Base-by-base conservation (phyloP, 1,284 basidiomycete genomes). In the Naganishia cerealis region DNA sequence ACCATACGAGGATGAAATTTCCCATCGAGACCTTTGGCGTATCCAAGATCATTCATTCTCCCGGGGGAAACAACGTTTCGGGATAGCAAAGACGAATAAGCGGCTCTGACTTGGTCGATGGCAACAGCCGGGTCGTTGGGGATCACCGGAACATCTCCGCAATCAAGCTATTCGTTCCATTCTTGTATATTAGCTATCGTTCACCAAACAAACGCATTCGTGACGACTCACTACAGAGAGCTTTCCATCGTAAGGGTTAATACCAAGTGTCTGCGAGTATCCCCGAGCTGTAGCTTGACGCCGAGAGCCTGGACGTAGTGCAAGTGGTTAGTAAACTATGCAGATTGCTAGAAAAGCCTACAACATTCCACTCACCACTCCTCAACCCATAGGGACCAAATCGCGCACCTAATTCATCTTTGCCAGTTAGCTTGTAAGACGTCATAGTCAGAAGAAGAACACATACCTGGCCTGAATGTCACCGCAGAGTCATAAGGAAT, bases 81-180 rank as follows among this genome's bases (percentile, higher is more conserved):
- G 18, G 63, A 59, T 5, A 69, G 36, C n/a, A 69, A 54, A 5
- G 73, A 73, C 33, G 70, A 67, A 69, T 80, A 82, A 10, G 74
- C 80, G 13, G 74, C 72, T 58, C 79, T 73, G 71, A 82, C 78
- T 71, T 82, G 80, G 53, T 79, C 75, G 66, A 82, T 77, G 13
- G 81, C 82, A 9, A 79, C 71, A 0, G 76, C 71, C 16, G 76
- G 75, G 70, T 83, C 81, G 72, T 81, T 83, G 1, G 82, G 81
- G 2, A 78, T 78, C 5, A 81, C 73, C 1, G 81, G 81, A 18
- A 81, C 75, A 70, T 81, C 80, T 48, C 75, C 76, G 69, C 79
- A 81, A 71, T 82, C 81, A 42, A 81, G 70, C 78, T 79, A 65
- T 2, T 38, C 21, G 12, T 52, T 33, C n/a, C 16, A 24, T 9